These are phyloP conservation scores for Cochlearia excelsa DNA, from an alignment of 345 rosid species.

Conservation along the genomic window DNA sequence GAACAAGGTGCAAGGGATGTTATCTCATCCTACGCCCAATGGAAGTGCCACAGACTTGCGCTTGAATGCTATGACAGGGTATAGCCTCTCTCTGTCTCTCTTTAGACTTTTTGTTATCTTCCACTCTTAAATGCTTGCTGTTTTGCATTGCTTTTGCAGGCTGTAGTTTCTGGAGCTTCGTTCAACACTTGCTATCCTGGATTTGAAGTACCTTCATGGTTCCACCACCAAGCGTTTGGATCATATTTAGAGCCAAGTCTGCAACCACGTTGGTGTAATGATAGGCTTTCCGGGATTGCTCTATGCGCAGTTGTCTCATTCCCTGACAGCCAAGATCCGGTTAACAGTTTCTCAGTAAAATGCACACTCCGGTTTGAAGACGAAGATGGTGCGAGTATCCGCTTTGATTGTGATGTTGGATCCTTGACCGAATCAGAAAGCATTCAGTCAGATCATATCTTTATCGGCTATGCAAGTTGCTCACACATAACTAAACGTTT, in stretches of 20 bases:
- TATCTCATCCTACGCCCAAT: background rate
- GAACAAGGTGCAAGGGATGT: background rate
- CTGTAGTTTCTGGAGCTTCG: too few relatives aligned
- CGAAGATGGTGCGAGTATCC: background rate
- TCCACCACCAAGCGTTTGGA: too few relatives aligned
- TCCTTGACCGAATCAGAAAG: background rate
- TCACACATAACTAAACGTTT: constrained; percentile 1
- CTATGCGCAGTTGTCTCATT: too few relatives aligned
- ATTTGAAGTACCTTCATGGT: too few relatives aligned
- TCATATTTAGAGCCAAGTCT: too few relatives aligned
- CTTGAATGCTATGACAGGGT: background rate
- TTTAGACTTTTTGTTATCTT: too few relatives aligned
- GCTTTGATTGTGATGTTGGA: constrained; percentile 22
- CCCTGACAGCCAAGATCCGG: too few relatives aligned
- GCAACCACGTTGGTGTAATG: too few relatives aligned
- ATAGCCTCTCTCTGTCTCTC: background rate
- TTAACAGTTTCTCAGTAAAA: too few relatives aligned
- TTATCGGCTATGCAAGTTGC: constrained; percentile 16
- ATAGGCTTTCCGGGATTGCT: too few relatives aligned
- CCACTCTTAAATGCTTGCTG: background rate
- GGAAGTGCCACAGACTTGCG: background rate
- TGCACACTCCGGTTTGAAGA: background rate
- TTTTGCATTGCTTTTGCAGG: too few relatives aligned
- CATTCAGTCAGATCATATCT: constrained; percentile 17
- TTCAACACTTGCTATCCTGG: too few relatives aligned